Evolutionary conservation across 2,329 filamentous ascomycete genomes (phyloP), one percentile per base, ranked within the genome.

Genomic region (Bisporella sp.): DNA sequence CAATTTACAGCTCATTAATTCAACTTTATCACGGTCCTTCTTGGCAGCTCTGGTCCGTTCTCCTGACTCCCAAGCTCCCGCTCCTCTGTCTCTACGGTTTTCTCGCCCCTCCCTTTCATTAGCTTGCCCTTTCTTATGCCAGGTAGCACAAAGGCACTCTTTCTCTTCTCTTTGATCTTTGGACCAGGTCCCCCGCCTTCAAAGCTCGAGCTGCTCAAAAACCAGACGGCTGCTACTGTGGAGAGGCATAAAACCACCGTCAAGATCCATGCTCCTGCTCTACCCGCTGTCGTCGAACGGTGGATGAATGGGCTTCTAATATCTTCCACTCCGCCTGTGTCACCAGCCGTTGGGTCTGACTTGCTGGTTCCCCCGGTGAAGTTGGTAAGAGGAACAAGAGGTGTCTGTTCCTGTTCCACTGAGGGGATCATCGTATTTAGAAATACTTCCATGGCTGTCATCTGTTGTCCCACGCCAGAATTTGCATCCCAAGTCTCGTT

Each of bases 371-470:
- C 84, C 48, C 84, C 84, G 1, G 68, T 78, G 5, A 69, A 60
- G 12, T 70, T 64, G 5, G 73, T 78, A 37, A 75, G 66, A 0
- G 75, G 73, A 1, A 65, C 59, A 1, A 54, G 50, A 9, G 67
- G 64, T 3, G 71, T 53, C 32, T 72, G 59, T 9, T 8, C 8
- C 8, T 8, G 8, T 8, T 8, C n/a, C 8, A 9, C n/a, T 8
- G 8, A 9, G 8, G n/a, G n/a, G 46, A 84, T 75, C 64, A 83
- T 71, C 56, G 78, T 81, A 28, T 75, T 73, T 31, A 87, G 73
- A 5, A 85, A 75, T 7, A 85, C 70, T 45, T 75, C 74, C n/a
- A 82, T 64, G 0, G 77, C 78, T 46, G 71, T 73, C 77, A 81
- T 79, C 78, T 50, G 79, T 77, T 41, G 81, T 78, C 61, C 62